Evolutionary conservation across 345 rosid genomes (phyloP), one percentile per base, ranked within the genome.

Genomic region (Clausena lansium): DNA sequence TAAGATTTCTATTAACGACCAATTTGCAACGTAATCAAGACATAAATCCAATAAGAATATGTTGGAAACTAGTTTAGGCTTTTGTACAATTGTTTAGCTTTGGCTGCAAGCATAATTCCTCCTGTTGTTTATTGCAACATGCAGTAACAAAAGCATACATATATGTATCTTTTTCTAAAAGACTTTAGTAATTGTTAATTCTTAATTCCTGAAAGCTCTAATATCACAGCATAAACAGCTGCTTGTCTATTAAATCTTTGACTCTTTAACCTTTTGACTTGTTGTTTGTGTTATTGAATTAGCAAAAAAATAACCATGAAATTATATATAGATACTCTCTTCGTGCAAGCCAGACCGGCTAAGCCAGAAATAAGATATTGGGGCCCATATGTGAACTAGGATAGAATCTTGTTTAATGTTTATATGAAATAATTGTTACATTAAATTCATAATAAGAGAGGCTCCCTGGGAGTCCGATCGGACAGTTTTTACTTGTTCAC

Each of bases 271-370:
- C 32, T n/a, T 7, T 57, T 15, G 27, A 71, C 22, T 55, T 20
- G 75, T 30, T 6, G 9, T 13, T 30, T 25, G 61, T 6, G 62
- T 32, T 22, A 15, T 52, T 24, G 41, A 70, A 2, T 41, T 10
- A 41, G 10, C 47, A 45, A 45, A 11, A 4, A 4, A 57, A 41
- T n/a, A 57, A 11, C 4, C 9, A 15, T 9, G 4, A 39, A 30
- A 9, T 28, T 20, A 9, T 13, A 30, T 10, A 63, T 62, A 11
- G 32, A 45, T 30, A 30, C 32, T 19, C 14, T 22, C 32, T 50
- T 50, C 13, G 71, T 75, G 52, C 63, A 3, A 24, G 71, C 28
- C 78, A 75, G 71, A 33, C 71, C 65, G 78, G 47, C 39, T 32
- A 1, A 15, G 36, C 71, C 52, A 24, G 30, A 25, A 63, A 30